phyloP scores from a whole-genome alignment of 371 early-diverging fungal species.

The Mucor ambiguus region DNA sequence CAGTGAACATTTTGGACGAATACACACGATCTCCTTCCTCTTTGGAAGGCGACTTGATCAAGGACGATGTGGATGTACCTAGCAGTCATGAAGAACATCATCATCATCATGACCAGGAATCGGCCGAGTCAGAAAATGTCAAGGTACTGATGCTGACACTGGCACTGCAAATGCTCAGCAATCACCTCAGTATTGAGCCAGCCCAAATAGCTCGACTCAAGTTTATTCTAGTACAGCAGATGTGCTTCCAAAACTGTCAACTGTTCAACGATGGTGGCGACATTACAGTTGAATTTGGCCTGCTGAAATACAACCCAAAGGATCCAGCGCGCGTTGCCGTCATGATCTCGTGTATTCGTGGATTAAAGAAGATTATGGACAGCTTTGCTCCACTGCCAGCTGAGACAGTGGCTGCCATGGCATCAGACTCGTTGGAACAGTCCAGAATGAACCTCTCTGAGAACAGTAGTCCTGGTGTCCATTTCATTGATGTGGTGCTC shows the following conservation, averaged over 20 bases:
- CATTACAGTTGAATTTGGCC: slow-evolving; percentile 39
- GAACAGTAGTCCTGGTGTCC: slow-evolving; percentile 49
- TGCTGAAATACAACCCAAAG: slow-evolving; percentile 38
- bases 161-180: slow-evolving; percentile 55
- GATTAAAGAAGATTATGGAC: slow-evolving; percentile 56
- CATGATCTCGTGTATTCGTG: slow-evolving; percentile 43
- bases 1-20: slow-evolving; percentile 38
- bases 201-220: slow-evolving; percentile 48
- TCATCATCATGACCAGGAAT: slow-evolving; percentile 1
- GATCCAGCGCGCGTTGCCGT: slow-evolving; percentile 37
- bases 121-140: slow-evolving; percentile 43
- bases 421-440: slow-evolving; percentile 37
- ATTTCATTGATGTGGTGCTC: slow-evolving; percentile 52
- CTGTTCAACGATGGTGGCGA: slow-evolving; percentile 36
- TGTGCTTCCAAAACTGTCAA: slow-evolving; percentile 48
- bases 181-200: slow-evolving; percentile 41
- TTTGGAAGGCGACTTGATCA: not conserved
- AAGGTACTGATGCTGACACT: slow-evolving; percentile 47
- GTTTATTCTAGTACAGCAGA: slow-evolving; percentile 37
- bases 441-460: slow-evolving; percentile 40
- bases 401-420: slow-evolving; percentile 45
- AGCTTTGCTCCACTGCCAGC: slow-evolving; percentile 50
- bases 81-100: not conserved
- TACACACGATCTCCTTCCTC: slow-evolving; percentile 3
- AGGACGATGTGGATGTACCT: not conserved